Percentiles rank a stretch among this genome's conserved stretches.
Conservation (phyloP, 805 yeast species). For the Metschnikowia hibisci region DNA sequence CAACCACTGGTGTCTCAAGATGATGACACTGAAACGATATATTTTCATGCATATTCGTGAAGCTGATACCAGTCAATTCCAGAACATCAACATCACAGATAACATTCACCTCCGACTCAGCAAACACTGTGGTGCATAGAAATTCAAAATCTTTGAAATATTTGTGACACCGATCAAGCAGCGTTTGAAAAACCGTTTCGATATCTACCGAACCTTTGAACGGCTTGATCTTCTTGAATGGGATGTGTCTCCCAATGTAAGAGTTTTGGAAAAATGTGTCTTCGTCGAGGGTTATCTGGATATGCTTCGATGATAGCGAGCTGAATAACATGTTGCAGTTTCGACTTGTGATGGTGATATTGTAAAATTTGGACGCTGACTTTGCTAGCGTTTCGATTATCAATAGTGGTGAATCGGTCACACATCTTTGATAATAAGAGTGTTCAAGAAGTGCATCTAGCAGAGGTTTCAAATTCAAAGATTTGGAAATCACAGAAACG, state of each 20-base stretch:
- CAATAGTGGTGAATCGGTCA: neutral
- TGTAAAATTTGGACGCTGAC: slow-evolving; percentile 1
- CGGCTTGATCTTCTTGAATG: slow-evolving; percentile 11
- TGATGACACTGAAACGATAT: neutral
- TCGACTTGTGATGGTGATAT: neutral
- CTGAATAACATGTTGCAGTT: slow-evolving; percentile 4
- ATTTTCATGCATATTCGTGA: neutral
- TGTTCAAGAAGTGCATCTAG: neutral
- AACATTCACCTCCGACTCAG: neutral
- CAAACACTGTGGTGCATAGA: slow-evolving; percentile 9
- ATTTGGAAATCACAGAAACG: slow-evolving; percentile 8
- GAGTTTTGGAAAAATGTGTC: slow-evolving; percentile 13
- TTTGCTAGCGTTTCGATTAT: slow-evolving; percentile 1
- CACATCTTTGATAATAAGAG: slow-evolving; percentile 4
- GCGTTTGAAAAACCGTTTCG: slow-evolving; percentile 3
- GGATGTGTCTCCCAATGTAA: slow-evolving; percentile 14
- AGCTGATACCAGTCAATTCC: neutral
- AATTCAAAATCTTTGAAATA: slow-evolving; percentile 10
- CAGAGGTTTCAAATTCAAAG: neutral
- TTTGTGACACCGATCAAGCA: neutral
- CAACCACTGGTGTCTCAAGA: neutral
- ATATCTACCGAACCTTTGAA: slow-evolving; percentile 12
- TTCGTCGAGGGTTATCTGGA: slow-evolving; percentile 8
- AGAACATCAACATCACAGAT: neutral
- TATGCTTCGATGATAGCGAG: slow-evolving; percentile 3